Evolutionary conservation across 805 yeast species (phyloP).

Genomic region (Ogataea kodamae): DNA sequence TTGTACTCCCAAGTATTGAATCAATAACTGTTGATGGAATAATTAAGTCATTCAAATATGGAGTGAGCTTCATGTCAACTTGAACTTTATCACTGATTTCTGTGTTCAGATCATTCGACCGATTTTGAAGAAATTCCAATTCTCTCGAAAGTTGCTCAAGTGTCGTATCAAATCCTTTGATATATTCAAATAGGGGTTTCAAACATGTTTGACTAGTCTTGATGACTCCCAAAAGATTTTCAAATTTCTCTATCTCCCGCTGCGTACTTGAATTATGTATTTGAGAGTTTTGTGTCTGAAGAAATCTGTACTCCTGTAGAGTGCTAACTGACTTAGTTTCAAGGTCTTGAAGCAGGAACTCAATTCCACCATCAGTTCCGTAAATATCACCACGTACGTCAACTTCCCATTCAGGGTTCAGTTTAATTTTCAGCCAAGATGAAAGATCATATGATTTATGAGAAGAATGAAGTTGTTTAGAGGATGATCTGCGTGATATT

Average conservation of each 20-base stretch:
- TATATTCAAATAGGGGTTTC: constrained; percentile 49
- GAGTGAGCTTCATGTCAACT: constrained; percentile 55
- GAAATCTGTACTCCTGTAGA: constrained; percentile 25
- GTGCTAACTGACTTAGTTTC: constrained; percentile 10
- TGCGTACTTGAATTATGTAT: constrained; percentile 11
- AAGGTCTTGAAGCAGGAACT: constrained; percentile 11
- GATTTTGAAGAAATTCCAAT: constrained; percentile 54
- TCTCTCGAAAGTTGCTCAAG: constrained; percentile 54
- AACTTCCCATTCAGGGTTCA: constrained; percentile 31
- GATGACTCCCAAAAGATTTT: constrained; percentile 27
- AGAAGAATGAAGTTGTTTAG: constrained; percentile 24
- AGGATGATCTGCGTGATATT: constrained; percentile 30
- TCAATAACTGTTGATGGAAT: constrained; percentile 70
- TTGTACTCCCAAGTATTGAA: constrained; percentile 54
- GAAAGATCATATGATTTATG: constrained; percentile 10
- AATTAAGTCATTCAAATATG: constrained; percentile 69
- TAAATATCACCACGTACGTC: constrained; percentile 23
- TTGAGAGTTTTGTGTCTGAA: constrained; percentile 18
- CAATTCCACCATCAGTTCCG: constrained; percentile 15
- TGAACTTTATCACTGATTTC: constrained; percentile 46
- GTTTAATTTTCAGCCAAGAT: constrained; percentile 15
- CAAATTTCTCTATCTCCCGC: constrained; percentile 23
- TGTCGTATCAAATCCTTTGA: constrained; percentile 55
- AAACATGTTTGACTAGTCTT: constrained; percentile 35
- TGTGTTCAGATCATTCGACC: constrained; percentile 46